Evolutionary conservation across 2,329 filamentous ascomycete species (phyloP), one percentile per base, ranked within the genome.

Genomic region (Nothophaeocryptopus gaeumannii): DNA sequence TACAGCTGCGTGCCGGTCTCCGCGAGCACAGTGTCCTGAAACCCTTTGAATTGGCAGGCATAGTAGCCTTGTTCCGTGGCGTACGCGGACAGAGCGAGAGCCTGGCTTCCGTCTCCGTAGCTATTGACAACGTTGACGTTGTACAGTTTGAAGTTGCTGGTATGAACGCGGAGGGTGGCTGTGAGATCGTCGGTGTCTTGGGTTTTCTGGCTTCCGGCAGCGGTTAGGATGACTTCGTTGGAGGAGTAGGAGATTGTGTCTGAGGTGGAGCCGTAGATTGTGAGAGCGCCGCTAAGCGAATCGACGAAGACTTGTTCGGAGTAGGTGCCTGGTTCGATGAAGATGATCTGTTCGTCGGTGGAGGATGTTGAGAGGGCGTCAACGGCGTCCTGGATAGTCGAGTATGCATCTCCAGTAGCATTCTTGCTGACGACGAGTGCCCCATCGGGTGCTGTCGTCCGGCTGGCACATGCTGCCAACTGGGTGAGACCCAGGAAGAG

Each of bases 291-390:
- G 9, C 67, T 69, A 39, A 78, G 72, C 1, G 66, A 55, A 2
- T 74, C 66, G 37, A 85, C 72, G 58, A 75, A 76, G 35, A 84
- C 79, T 61, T 84, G 81, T 63, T 84, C 81, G 2, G 67, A 70
- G 72, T 85, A 84, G 32, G 78, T 82, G 8, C 82, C 81, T 16
- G 75, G 66, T 58, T 79, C 64, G 65, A 86, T 79, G 70, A 85
- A 86, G 67, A 86, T 82, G 61, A 76, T 79, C 51, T 83, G 79
- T 1, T 72, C 71, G 1, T 67, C 56, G 1, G 75, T 73, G 5
- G 74, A 72, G 1, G 72, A 70, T 0, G 74, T 78, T n/a, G 76
- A 78, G 8, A 85, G 74, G 5, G 81, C 75, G 58, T 81, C 63
- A 49, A 86, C 75, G 8, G 83, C 83, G 13, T 74, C 67, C 61